phyloP scores from a whole-genome alignment of 441 rosid species.

The Syzygium malaccense region DNA sequence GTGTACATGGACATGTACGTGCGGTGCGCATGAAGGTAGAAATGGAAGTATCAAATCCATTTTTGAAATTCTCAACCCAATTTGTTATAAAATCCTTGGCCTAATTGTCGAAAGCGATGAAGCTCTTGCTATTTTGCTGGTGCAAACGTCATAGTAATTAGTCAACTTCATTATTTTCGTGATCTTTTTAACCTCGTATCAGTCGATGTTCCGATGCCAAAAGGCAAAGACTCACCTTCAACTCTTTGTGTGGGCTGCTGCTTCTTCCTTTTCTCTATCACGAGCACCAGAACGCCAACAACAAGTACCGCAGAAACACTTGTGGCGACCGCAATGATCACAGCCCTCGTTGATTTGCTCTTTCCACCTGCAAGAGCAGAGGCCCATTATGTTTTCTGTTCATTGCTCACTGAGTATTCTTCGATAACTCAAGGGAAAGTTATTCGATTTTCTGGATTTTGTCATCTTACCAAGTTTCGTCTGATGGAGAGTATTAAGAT shows the following conservation, averaged over 20 bases:
- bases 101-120: neutral
- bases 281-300: neutral
- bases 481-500: no score
- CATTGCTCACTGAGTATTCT: neutral
- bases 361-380: neutral
- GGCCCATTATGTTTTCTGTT: neutral
- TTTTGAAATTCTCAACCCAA: neutral
- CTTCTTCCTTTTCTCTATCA: neutral
- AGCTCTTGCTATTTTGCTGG: neutral
- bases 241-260: neutral
- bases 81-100: fast-evolving
- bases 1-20: neutral
- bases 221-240: neutral
- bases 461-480: neutral
- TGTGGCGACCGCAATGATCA: neutral
- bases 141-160: neutral
- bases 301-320: neutral
- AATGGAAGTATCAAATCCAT: neutral
- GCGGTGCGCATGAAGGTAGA: neutral
- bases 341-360: neutral
- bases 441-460: neutral
- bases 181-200: fast-evolving
- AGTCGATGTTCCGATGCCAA: neutral
- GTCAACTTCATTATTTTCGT: neutral
- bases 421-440: fast-evolving